Base-by-base conservation (phyloP, 805 yeast genomes). In the Ogataea saltuana region DNA sequence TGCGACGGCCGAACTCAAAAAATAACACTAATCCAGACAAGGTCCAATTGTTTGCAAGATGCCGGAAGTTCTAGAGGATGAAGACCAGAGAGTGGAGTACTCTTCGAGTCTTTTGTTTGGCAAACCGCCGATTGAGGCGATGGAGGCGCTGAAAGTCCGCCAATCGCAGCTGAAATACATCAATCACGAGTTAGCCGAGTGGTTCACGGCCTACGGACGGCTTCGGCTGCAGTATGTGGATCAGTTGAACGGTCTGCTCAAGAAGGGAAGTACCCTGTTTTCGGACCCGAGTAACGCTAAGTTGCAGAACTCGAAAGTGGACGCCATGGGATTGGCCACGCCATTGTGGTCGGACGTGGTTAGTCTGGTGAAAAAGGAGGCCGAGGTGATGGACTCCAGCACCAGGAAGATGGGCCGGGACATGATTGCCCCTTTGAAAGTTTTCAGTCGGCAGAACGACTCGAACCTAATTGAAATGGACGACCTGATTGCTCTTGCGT, bases 171-270 rank as follows among this genome's bases (percentile, higher is more conserved):
- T 81, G 34, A 74, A 75, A 53, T 55, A 70, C 33, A 65, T 81
- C 38, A 83, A 83, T 55, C 76, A 75, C 44, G 81, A 78, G 39
- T 70, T 86, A 49, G 80, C 85, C 28, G 72, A 70, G 31, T 76
- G 87, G 72, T 70, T 85, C 43, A 72, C 76, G 29, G 80, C 75
- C 19, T 69, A 80, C 43, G 70, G 77, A 30, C 67, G 74, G 23
- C 61, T 78, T 23, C 72, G 72, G 54, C 69, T 69, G 38, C 60
- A 54, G 33, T 79, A 80, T 54, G 72, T 75, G 10, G 67, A 67
- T 26, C 77, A 75, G 51, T 65, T 80, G 50, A 72, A 72, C 55
- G 65, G 49, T 48, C 53, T 59, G 46, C 65, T 51, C 50, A 61
- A 42, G 49, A 67, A 26, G 35, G 72, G 72, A 28, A 60, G 61